Base-by-base conservation (phyloP, 208 protist species). In the Trypanosoma lewisi region DNA sequence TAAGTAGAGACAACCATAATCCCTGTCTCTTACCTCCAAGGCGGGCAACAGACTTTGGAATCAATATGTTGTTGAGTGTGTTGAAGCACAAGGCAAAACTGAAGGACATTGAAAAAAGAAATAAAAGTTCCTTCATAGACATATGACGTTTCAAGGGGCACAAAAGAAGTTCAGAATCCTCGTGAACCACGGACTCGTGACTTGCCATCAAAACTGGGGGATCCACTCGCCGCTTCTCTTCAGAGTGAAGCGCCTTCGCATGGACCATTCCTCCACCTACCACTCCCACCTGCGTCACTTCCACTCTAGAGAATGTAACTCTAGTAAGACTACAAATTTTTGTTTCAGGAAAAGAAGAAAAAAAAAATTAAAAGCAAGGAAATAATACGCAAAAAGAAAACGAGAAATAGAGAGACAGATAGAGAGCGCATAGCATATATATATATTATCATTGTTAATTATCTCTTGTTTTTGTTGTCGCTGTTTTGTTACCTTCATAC, bases 91-190 rank as follows among this genome's bases (percentile, higher is more conserved):
- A 27, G 9, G 50, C 73, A 36, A 72, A 78, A 37, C 54, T 60
- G 54, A 77, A 77, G 4, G 66, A 73, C 37, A 77, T 55, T 8
- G 66, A 52, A 49, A 77, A 73, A 17, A 77, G 53, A 52, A 60
- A n/a, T 36, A 77, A 49, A 37, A 77, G 17, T 25, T 73, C 65
- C 12, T 42, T 41, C 42, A 76, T 60, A 8, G 70, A 61, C 34
- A 72, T 41, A 9, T 33, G 21, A 4, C 68, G 51, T 25, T 55
- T 63, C 52, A 33, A 44, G 4, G 25, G 11, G 11, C 48, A 57
- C 36, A 27, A 4, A 25, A 51, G 27, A 34, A 21, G n/a, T 16
- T 25, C 7, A 55, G 3, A 25, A 31, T 31, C 34, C 17, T 65
- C 59, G 27, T 65, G 2, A 28, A 19, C 21, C 30, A 50, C 16